Conservation (phyloP, 306 rosid species). For the Prinsepia uniflora region DNA sequence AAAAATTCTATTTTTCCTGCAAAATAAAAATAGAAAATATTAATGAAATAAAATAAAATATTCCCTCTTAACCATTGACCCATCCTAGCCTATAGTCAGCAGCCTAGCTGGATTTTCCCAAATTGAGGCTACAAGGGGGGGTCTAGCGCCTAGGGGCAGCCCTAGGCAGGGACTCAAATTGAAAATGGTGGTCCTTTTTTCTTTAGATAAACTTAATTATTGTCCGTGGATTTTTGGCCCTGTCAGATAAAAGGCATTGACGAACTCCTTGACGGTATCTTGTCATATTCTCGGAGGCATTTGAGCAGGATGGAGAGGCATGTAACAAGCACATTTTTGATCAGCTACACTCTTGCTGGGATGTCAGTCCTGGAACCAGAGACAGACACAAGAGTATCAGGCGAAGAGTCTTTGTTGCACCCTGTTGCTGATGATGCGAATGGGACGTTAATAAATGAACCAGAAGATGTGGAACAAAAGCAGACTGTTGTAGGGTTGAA, state of each 20-base stretch:
- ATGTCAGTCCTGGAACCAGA: slow-evolving; percentile 93
- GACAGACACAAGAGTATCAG: slow-evolving; percentile 30
- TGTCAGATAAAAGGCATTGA: slow-evolving; percentile 78
- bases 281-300: slow-evolving; percentile 87
- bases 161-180: neutral
- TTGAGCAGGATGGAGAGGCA: slow-evolving; percentile 78
- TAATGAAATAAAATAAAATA: too few relatives aligned
- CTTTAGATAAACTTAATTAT: neutral
- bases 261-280: slow-evolving; percentile 72
- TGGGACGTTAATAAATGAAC: slow-evolving; percentile 11
- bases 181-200: neutral
- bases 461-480: slow-evolving; percentile 31
- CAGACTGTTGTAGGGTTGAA: slow-evolving; percentile 20
- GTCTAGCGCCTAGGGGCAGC: too few relatives aligned
- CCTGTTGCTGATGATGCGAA: slow-evolving; percentile 27
- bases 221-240: neutral
- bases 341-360: slow-evolving; percentile 64
- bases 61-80: too few relatives aligned
- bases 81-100: too few relatives aligned
- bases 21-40: too few relatives aligned
- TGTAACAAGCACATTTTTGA: slow-evolving; percentile 72
- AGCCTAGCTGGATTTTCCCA: too few relatives aligned
- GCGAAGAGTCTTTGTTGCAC: slow-evolving; percentile 24
- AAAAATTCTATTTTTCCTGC: too few relatives aligned
- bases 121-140: too few relatives aligned